A percentile compares a stretch with the other conserved stretches of the same genome.
phyloP scores from a whole-genome alignment of 176 grass and related monocot species.

The Oryza meyeriana region DNA sequence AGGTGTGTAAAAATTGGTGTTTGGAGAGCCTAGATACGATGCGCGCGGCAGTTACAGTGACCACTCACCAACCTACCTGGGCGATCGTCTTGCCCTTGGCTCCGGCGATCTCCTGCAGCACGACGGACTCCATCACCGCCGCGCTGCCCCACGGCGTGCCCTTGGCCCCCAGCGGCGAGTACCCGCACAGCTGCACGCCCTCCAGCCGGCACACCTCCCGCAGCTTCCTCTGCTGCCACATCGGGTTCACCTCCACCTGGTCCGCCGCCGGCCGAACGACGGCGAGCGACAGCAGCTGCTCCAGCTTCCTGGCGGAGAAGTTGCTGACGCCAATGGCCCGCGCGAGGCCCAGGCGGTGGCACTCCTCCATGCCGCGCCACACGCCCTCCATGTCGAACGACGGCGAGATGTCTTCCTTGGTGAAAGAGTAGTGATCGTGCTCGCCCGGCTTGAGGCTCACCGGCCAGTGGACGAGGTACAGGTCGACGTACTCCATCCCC shows the following conservation, averaged over 20 bases:
- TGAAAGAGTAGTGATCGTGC: neutral
- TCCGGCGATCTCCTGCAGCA: constrained; percentile 25
- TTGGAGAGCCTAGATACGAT: too few species aligned
- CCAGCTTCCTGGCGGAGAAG: constrained; percentile 42
- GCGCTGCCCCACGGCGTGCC: constrained; percentile 28
- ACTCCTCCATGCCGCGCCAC: constrained; percentile 45
- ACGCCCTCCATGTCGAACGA: constrained; percentile 17
- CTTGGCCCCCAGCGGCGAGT: constrained; percentile 37
- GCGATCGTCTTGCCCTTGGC: constrained; percentile 23
- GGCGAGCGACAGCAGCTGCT: neutral
- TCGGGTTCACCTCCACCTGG: constrained; percentile 44
- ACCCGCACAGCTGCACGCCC: constrained; percentile 33
- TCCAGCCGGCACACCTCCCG: constrained; percentile 30
- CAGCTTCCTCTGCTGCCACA: constrained; percentile 40
- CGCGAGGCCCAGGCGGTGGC: constrained; percentile 10
- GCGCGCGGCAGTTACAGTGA: too few species aligned
- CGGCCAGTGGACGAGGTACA: constrained; percentile 30
- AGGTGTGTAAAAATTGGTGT: too few species aligned
- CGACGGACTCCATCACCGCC: constrained; percentile 9
- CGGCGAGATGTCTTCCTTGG: neutral
- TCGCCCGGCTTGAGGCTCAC: neutral
- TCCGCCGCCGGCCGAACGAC: constrained; percentile 21
- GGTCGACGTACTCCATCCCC: constrained; percentile 32
- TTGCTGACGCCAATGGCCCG: constrained; percentile 32
- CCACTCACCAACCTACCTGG: constrained; percentile 38